Conservation (phyloP, 768 basidiomycete genomes). For the Mycena floridula region DNA sequence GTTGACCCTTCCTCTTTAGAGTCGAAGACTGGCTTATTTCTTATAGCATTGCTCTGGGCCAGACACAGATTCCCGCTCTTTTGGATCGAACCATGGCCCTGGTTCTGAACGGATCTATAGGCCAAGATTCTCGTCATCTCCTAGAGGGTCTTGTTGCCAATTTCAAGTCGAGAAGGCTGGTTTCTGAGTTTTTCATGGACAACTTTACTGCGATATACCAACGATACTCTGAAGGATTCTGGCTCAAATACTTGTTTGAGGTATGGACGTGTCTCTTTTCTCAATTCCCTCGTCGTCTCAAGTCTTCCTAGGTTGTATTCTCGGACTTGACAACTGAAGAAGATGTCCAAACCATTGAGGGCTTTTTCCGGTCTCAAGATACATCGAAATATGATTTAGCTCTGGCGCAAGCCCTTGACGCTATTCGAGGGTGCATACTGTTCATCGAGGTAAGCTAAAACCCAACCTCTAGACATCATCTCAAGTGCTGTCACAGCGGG, state of each 20-base stretch:
- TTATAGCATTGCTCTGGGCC: conserved; percentile 58
- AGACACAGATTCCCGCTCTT: conserved; percentile 49
- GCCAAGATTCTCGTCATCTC: conserved; percentile 62
- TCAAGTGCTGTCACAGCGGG: no score
- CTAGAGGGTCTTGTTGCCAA: conserved; percentile 56
- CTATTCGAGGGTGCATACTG: no score
- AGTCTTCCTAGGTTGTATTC: conserved; percentile 29
- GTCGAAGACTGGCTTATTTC: background rate
- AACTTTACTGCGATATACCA: conserved; percentile 63
- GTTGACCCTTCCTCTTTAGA: background rate
- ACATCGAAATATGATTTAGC: no score
- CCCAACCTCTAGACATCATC: no score
- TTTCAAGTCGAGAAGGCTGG: conserved; percentile 41
- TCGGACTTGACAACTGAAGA: conserved; percentile 53
- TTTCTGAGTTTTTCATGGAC: conserved; percentile 60
- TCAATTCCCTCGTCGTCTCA: background rate
- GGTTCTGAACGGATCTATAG: conserved; percentile 46
- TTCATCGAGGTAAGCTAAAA: no score
- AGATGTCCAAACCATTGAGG: conserved; percentile 56
- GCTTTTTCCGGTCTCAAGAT: conserved; percentile 85
- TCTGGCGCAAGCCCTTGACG: no score
- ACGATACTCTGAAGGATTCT: conserved; percentile 67
- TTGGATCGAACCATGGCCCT: conserved; percentile 58
- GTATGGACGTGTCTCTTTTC: conserved; percentile 27
- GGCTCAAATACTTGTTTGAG: conserved; percentile 44